A percentile compares a stretch with the other conserved stretches of the same genome.
Conservation (phyloP, 225 moss, liverwort and hornwort species). For the Antitrichia curtipendula region DNA sequence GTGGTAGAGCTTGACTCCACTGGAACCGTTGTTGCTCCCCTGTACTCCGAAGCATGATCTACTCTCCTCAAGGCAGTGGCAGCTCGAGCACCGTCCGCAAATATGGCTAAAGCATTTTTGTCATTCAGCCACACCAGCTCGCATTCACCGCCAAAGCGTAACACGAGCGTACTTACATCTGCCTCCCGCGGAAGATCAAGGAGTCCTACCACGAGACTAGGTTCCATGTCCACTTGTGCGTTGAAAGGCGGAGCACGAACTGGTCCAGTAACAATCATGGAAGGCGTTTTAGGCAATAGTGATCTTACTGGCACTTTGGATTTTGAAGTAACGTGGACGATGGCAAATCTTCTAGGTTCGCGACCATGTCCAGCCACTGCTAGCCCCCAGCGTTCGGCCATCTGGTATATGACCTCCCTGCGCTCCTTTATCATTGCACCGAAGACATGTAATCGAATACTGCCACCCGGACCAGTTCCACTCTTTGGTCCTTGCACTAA, state of each 20-base stretch:
- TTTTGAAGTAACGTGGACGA: slow-evolving; percentile 68
- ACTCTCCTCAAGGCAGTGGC: slow-evolving; percentile 86
- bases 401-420: slow-evolving; percentile 66
- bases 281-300: slow-evolving; percentile 45
- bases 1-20: slow-evolving; percentile 34
- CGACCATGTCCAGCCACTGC: slow-evolving; percentile 63
- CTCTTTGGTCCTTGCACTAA: slow-evolving; percentile 71
- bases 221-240: slow-evolving; percentile 77
- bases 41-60: slow-evolving; percentile 78
- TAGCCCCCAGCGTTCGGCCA: slow-evolving; percentile 84
- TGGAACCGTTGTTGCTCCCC: slow-evolving; percentile 69
- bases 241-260: slow-evolving; percentile 64
- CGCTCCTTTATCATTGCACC: slow-evolving; percentile 69
- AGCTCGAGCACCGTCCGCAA: slow-evolving; percentile 72
- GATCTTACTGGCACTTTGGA: slow-evolving; percentile 69
- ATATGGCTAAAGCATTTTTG: slow-evolving; percentile 84
- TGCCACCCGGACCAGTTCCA: slow-evolving; percentile 26
- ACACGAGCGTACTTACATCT: slow-evolving; percentile 78
- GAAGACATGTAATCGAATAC: slow-evolving; percentile 71
- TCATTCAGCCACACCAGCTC: slow-evolving; percentile 98
- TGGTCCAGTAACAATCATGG: slow-evolving; percentile 30
- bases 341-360: slow-evolving; percentile 73
- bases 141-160: slow-evolving; percentile 93
- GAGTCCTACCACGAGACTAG: slow-evolving; percentile 71
- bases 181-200: slow-evolving; percentile 87